phyloP scores from a whole-genome alignment of 1,284 basidiomycete species.

The Sanghuangporus baumii region DNA sequence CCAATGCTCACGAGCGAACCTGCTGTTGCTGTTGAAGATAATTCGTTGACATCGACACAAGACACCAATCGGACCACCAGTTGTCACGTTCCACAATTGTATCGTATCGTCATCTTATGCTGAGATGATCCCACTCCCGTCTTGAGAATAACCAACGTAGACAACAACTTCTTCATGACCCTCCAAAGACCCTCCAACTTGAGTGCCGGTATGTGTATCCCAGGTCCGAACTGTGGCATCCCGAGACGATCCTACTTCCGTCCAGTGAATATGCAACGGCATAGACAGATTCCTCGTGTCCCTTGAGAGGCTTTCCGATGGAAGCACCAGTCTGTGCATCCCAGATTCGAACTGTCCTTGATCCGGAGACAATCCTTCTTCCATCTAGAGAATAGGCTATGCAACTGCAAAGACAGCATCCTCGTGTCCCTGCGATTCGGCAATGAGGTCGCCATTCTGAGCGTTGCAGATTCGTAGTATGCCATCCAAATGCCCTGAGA shows the following conservation, averaged over 20 bases:
- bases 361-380: background rate
- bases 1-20: no score
- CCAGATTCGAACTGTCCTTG: background rate
- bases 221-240: background rate
- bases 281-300: background rate
- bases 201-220: background rate
- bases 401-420: background rate
- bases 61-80: background rate
- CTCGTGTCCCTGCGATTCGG: background rate
- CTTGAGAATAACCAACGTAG: background rate
- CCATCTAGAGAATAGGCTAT: background rate
- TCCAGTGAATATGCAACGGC: background rate
- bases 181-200: background rate
- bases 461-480: background rate
- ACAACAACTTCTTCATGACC: background rate
- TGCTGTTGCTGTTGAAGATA: no score
- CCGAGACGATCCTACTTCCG: background rate
- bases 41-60: no score
- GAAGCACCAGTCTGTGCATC: background rate
- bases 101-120: background rate
- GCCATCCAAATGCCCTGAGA: no score
- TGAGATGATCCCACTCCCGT: background rate
- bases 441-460: background rate
- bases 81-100: background rate
- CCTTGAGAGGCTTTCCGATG: background rate